phyloP scores from a whole-genome alignment of 192 early-diverging fungal genomes.

The Thoreauomyces humboldtii region DNA sequence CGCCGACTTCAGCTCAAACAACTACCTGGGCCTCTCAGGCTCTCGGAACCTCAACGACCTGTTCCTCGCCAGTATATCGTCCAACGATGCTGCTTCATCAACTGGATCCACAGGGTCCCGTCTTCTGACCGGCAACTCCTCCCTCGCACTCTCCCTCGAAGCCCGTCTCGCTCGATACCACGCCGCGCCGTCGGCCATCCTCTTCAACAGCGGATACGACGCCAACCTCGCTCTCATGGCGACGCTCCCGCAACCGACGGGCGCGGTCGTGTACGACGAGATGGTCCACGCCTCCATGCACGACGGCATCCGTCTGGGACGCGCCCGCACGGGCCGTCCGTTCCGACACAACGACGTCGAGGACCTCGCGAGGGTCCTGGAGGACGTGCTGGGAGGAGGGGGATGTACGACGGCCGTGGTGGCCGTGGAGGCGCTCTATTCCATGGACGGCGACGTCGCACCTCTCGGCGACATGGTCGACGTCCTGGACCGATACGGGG shows the following conservation, averaged over 20 bases:
- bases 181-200: conserved; percentile 53
- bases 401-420: conserved; percentile 60
- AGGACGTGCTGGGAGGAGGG: conserved; percentile 17
- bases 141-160: conserved; percentile 63
- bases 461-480: conserved; percentile 65
- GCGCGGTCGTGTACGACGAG: conserved; percentile 69
- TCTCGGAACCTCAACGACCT: conserved; percentile 34
- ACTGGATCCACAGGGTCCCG: conserved; percentile 77
- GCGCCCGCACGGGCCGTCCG: conserved; percentile 27
- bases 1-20: conserved; percentile 78
- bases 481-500: conserved; percentile 35
- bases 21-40: conserved; percentile 72
- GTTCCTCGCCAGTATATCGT: conserved; percentile 23
- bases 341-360: conserved; percentile 69
- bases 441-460: conserved; percentile 80
- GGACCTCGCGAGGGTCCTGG: conserved; percentile 46
- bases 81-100: neutral
- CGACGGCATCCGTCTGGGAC: conserved; percentile 66
- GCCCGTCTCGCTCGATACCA: conserved; percentile 61
- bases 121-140: conserved; percentile 70
- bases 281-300: conserved; percentile 80
- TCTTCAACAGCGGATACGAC: conserved; percentile 87
- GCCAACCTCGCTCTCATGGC: conserved; percentile 73
- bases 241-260: conserved; percentile 61
- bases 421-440: conserved; percentile 75